Base-by-base conservation (phyloP, 2,329 filamentous ascomycete species). In the Colletotrichum sp. region DNA sequence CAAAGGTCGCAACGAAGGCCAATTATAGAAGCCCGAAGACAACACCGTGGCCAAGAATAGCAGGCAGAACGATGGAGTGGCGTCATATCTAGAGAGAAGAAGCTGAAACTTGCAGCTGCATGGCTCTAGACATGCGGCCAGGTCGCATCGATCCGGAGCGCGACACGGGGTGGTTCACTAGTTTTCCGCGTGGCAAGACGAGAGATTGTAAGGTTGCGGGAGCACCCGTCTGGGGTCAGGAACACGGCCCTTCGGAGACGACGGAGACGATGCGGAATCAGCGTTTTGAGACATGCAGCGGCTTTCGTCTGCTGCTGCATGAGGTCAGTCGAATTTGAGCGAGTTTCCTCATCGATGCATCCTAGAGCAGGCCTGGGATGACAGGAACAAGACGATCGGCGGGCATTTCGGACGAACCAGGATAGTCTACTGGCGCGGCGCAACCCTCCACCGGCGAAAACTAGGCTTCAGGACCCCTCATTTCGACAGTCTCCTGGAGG, bases 161-260 rank as follows among this genome's bases (percentile, higher is more conserved):
- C 34, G 26, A 52, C 18, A n/a, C 18, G n/a, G 34, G 15, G 21
- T 52, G 68, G 68, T 52, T 52, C 10, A 24, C 44, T 52, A 52
- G 44, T 52, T 34, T 39, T 44, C 65, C 65, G 39, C 39, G 34
- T 68, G 55, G 36, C 55, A 28, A 62, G 44, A 60, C 55, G 34
- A 62, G 44, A 60, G 24, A 68, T 13, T 32, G 36, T 28, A 34
- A 55, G 18, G 55, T 49, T 60, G 44, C 73, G 73, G 73, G 73
- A 76, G 73, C 57, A 68, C 59, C 73, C 73, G 73, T 76, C 64
- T 76, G 70, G 70, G 64, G 49, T 18, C 59, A 69, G 73, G 73
- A 73, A 65, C 26, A 65, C 70, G 70, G 64, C 70, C 73, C 73
- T 76, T 69, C 64, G 70, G 73, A 76, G 32, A 73, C 73, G 73